Evolutionary conservation across 179 eudicot genomes (phyloP).

Genomic region (Pouteria campechiana): DNA sequence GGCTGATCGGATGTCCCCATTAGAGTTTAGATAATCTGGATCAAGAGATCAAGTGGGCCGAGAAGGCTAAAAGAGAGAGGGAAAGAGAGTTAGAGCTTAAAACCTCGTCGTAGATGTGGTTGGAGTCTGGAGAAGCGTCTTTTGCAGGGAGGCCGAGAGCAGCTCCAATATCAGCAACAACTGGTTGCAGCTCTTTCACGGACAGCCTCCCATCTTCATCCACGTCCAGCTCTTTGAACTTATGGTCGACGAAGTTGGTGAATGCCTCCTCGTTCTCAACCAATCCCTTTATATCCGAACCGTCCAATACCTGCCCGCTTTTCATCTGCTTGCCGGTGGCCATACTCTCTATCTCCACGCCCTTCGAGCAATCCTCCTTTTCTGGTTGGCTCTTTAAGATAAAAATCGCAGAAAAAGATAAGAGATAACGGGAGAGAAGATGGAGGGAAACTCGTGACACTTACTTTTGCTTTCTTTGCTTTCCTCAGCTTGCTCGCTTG

Average conservation of each 20-base stretch:
- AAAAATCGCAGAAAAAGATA: too few relatives aligned
- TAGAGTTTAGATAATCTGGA: too few relatives aligned
- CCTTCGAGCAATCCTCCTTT: background rate
- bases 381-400: background rate
- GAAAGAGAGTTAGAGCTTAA: background rate
- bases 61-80: background rate
- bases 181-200: conserved; percentile 68
- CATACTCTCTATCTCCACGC: background rate
- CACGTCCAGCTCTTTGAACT: conserved; percentile 53
- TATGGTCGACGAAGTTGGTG: conserved; percentile 53
- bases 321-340: conserved; percentile 12
- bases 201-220: conserved; percentile 75
- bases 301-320: conserved; percentile 49
- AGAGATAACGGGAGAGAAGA: too few relatives aligned
- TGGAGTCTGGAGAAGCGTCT: conserved; percentile 60
- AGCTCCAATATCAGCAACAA: conserved; percentile 64
- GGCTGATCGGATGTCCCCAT: too few relatives aligned
- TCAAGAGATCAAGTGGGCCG: too few relatives aligned
- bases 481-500: too few relatives aligned
- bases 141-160: conserved; percentile 79
- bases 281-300: conserved; percentile 79
- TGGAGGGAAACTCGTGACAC: background rate
- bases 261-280: conserved; percentile 64
- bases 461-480: background rate
- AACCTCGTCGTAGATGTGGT: conserved; percentile 82